Conservation (phyloP, 805 yeast genomes). For the Cyberlindnera euphorbiiphila region DNA sequence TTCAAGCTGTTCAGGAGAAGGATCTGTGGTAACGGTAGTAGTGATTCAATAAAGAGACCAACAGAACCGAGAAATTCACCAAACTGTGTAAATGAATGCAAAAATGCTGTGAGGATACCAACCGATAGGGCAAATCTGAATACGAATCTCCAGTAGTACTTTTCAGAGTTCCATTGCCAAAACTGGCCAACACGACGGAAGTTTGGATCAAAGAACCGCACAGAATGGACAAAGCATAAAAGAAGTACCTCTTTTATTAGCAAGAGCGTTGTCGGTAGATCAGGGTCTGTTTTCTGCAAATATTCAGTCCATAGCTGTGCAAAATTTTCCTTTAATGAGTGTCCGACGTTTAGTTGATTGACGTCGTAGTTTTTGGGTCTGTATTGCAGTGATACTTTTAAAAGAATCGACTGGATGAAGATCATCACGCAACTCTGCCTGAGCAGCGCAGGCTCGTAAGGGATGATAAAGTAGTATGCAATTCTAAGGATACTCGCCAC, state of each 20-base stretch:
- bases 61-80: slow-evolving; percentile 53
- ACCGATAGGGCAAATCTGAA: slow-evolving; percentile 21
- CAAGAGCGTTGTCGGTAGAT: slow-evolving; percentile 10
- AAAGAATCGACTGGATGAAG: slow-evolving; percentile 63
- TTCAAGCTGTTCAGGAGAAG: slow-evolving; percentile 61
- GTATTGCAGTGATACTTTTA: slow-evolving; percentile 58
- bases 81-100: slow-evolving; percentile 36
- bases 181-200: slow-evolving; percentile 61
- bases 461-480: slow-evolving; percentile 71
- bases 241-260: slow-evolving; percentile 13
- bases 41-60: slow-evolving; percentile 69
- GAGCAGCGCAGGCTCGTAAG: slow-evolving; percentile 74
- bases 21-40: slow-evolving; percentile 75
- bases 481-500: slow-evolving; percentile 71
- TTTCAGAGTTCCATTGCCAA: slow-evolving; percentile 81
- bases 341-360: slow-evolving; percentile 32
- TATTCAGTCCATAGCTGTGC: slow-evolving; percentile 5
- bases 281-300: slow-evolving; percentile 1
- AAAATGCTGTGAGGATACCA: slow-evolving; percentile 35
- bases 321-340: slow-evolving; percentile 5
- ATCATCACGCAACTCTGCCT: slow-evolving; percentile 84
- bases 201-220: slow-evolving; percentile 67
- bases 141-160: slow-evolving; percentile 61
- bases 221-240: slow-evolving; percentile 33
- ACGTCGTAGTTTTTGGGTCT: slow-evolving; percentile 43